Conservation (phyloP, 495 filamentous ascomycete genomes). For the Platismatia glauca region DNA sequence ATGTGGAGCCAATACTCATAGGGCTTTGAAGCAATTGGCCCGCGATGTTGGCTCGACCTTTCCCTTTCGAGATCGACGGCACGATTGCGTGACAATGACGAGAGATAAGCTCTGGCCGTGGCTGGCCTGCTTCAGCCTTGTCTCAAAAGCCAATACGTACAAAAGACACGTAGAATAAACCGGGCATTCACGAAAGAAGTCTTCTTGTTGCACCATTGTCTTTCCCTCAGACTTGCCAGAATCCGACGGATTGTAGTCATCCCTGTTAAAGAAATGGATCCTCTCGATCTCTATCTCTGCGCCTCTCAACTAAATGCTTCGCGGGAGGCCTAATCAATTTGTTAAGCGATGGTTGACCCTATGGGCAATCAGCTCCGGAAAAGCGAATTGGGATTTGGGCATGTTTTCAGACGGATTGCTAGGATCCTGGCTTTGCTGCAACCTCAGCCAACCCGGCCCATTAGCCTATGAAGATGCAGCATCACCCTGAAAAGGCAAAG, state of each 20-base stretch:
- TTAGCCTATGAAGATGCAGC: background rate
- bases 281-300: background rate
- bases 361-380: background rate
- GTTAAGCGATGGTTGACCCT: conserved; percentile 1
- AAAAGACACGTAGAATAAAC: too few relatives aligned
- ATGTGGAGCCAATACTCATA: conserved; percentile 10
- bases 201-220: background rate
- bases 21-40: background rate
- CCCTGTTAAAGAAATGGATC: too few relatives aligned
- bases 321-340: background rate
- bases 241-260: background rate
- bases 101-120: conserved; percentile 4
- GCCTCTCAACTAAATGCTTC: background rate
- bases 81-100: conserved; percentile 12
- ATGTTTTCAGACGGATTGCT: background rate
- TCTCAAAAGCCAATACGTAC: background rate
- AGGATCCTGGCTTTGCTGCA: background rate
- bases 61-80: conserved; percentile 11
- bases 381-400: background rate
- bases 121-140: background rate
- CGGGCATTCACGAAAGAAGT: background rate
- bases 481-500: background rate
- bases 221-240: background rate
- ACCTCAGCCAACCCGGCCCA: background rate
- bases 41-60: conserved; percentile 6